Base-by-base conservation (phyloP, 306 rosid species). In the Quercus berberidifolia region DNA sequence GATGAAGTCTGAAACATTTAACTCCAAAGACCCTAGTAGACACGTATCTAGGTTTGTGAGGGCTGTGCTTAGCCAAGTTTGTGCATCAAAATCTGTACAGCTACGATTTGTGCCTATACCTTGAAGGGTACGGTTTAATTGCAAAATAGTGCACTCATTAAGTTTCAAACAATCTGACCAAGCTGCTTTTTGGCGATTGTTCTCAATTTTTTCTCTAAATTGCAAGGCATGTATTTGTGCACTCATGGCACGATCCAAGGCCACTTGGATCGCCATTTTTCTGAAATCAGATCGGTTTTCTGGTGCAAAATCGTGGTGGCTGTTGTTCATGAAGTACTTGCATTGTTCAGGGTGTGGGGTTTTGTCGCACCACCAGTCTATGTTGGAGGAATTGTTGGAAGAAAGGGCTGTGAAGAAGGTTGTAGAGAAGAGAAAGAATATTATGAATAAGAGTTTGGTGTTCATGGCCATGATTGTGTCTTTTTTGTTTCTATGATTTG, bases 11-110 rank as follows among this genome's bases (percentile, higher is more conserved):
- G 88, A 59, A 4, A 91, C 85, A 2, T 83, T 82, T 0, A 94
- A 79, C 5, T 91, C 97, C 3, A 69, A 25, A 1, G 97, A 89
- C 1, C 94, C 89, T 10, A 74, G 73, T 9, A 55, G 78, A 31
- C 99, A 94, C 0, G 92, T 88, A 9, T 84, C 83, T 2, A 92
- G 76, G 91, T 89, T 90, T 1, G 99, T 94, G 9, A 89, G 89
- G n/a, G 99, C 91, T 0, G 99, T 82, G 82, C 99, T 94, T 0
- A 94, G 91, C 99, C 99, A 94, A 0, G 97, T 94, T 52, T 94
- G 99, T 1, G 93, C 92, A 26, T 94, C 99, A 12, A 90, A 84
- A 2, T 74, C 60, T 17, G 97, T 83, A 74, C 90, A 87, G 19
- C 63, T 31, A 6, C 2, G 71, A 1, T 31, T 56, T 43, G 23